phyloP scores from a whole-genome alignment of 306 rosid genomes.

The Sicyos edulis region DNA sequence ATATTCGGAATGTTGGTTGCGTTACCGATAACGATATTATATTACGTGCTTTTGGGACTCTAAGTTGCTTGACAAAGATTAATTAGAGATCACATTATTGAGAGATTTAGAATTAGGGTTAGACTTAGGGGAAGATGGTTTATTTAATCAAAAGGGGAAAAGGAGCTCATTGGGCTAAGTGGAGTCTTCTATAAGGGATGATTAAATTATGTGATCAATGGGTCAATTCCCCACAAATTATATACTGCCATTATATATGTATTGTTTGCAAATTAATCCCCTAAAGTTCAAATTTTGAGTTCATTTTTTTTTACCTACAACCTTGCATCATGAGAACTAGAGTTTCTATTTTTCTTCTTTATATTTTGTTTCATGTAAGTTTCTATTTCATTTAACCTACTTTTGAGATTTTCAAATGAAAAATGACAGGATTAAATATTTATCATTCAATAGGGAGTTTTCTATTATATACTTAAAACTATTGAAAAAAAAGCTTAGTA shows the following conservation, averaged over 20 bases:
- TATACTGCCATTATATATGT: neutral
- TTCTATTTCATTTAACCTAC: neutral
- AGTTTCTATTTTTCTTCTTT: neutral
- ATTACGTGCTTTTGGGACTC: slow-evolving; percentile 64
- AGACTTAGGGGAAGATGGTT: slow-evolving; percentile 1
- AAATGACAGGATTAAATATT: too few relatives aligned
- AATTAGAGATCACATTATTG: neutral
- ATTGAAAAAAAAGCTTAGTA: too few relatives aligned
- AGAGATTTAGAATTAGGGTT: slow-evolving; percentile 1
- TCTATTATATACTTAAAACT: too few relatives aligned
- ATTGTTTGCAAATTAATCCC: slow-evolving; percentile 1
- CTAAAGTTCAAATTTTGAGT: slow-evolving; percentile 9
- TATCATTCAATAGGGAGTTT: too few relatives aligned
- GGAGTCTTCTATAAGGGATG: neutral
- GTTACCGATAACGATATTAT: slow-evolving; percentile 72
- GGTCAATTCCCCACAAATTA: slow-evolving; percentile 13
- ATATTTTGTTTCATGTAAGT: neutral
- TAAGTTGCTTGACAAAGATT: neutral
- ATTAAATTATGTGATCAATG: slow-evolving; percentile 4
- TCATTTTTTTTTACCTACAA: neutral
- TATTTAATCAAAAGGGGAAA: slow-evolving; percentile 15
- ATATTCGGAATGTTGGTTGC: slow-evolving; percentile 84
- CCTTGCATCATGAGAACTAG: too few relatives aligned
- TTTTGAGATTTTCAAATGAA: too few relatives aligned
- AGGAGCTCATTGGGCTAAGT: neutral